Base-by-base conservation (phyloP, 2,329 filamentous ascomycete genomes). In the Ascosphaera aggregata region DNA sequence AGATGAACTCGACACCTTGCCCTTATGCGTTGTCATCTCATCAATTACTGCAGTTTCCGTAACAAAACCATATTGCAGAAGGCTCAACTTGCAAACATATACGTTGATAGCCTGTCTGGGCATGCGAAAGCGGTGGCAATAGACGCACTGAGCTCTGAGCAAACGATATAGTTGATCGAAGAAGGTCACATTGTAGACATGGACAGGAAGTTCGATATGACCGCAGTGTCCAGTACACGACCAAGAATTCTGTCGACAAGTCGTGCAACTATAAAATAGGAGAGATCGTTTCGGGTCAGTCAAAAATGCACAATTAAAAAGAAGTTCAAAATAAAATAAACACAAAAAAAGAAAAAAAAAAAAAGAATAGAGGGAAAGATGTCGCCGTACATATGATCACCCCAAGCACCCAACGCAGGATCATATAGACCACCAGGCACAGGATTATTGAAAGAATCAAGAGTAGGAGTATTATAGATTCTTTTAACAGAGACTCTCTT, bases 121-220 rank as follows among this genome's bases (percentile, higher is more conserved):
- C 54, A 94, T 67, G 52, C 79, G 81, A 47, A 98, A 74, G 41
- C 76, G 73, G 52, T 85, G 77, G 59, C 91, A 98, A 61, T 93
- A 94, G 43, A 77, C 69, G 55, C 89, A 98, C 57, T 86, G 79
- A 40, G 81, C 78, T 48, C 84, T 75, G 16, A 98, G 67, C 36
- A 98, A 65, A 35, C 80, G 76, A 45, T 91, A 71, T 39, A 85
- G 70, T 55, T 94, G 85, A 53, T 94, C 85, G 65, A 98, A 78
- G 52, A 94, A 95, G 2, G 84, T 79, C n/a, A 86, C 81, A 57
- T 98, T 86, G 55, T 95, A 98, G 39, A 94, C 80, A 36, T 80
- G 81, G 9, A 85, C 77, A 11, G 89, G 85, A 9, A 98, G 73
- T 49, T 94, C 82, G 55, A 98, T 92, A 54, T 98, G 89, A 39